Base-by-base conservation (phyloP, 1,139 yeast genomes). In the Zygosaccharomyces sapae region DNA sequence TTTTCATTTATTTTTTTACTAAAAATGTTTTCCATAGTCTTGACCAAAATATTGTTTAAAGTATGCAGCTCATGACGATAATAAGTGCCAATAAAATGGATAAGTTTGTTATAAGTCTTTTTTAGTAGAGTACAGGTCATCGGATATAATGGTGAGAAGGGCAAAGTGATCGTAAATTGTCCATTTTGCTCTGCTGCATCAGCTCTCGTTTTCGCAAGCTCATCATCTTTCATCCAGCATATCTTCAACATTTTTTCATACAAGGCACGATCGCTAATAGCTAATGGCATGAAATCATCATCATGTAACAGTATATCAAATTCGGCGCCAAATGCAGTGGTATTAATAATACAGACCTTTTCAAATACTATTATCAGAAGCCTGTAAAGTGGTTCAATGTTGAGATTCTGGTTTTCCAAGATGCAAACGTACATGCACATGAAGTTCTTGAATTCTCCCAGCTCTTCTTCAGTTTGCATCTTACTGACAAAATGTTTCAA, bases 271-370 rank as follows among this genome's bases (percentile, higher is more conserved):
- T 80, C 80, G 50, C 80, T 77, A 30, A 89, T 81, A 0, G 77
- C 77, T 70, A 89, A 76, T 7, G 97, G 96, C 87, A 86, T 87
- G 58, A 88, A 87, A 60, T 87, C 95, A 63, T 90, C 97, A 20
- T 84, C 83, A 53, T 80, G 79, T 38, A 89, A 78, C 6, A 83
- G 71, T 12, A 74, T 74, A 38, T 74, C 68, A 65, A 88, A 90
- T 46, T 82, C 83, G 24, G 66, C 66, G 37, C 79, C 74, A 66
- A 89, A 89, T 19, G 76, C 75, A 51, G 70, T 71, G 16, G 80
- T 75, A 33, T 82, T 68, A 27, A 76, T 70, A 3, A 76, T 75
- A 8, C 87, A 81, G 60, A 77, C 85, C 54, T 79, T 77, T 47
- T 77, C 74, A 59, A 88, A 82, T 5, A 85, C 63, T 2, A 74